Evolutionary conservation across 805 yeast species (phyloP), one percentile per base, ranked within the genome.

Genomic region (Nakazawaea ernobii): DNA sequence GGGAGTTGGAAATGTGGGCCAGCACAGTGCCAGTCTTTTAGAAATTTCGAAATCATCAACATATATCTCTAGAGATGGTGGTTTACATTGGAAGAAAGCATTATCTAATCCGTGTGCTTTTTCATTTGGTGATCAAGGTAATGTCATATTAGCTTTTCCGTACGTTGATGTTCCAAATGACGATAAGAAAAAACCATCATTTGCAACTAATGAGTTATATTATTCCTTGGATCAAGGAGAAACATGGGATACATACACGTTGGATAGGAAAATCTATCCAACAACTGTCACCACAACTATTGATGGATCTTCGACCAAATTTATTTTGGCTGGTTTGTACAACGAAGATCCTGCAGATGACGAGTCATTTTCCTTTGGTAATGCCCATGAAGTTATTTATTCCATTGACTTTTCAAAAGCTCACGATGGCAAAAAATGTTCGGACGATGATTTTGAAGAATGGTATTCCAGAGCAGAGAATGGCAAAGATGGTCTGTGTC

Each of bases 1-100:
- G 46, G 97, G 87, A 17, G 77, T 86, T 24, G 99, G 99, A 32
- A 85, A 80, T 59, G 94, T 87, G 28, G 97, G 97, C 8, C 75
- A 73, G 35, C 54, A 57, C 13, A 63, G 88, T 35, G 68, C 69
- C 1, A 36, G 15, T 15, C 13, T 43, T 11, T 5, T 32, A 2
- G 41, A 39, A 11, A 9, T 35, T 15, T 20, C 33, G 3, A 20
- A 32, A 8, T 32, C 44, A 4, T 28, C 54, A 11, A 79, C 94
- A 1, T 89, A 70, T 59, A 59, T 86, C 7, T 84, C 95, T 0
- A 67, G 84, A 48, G 89, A 88, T 66, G 90, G 87, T 26, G 96
- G 96, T 27, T 57, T 70, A n/a, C 67, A 84, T 0, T 88, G 96
- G 96, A 62, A 65, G 27, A 59, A 68, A 47, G 75, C 80, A 1